Base-by-base conservation (phyloP, 768 basidiomycete genomes). In the Agaricus sinodeliciosus region DNA sequence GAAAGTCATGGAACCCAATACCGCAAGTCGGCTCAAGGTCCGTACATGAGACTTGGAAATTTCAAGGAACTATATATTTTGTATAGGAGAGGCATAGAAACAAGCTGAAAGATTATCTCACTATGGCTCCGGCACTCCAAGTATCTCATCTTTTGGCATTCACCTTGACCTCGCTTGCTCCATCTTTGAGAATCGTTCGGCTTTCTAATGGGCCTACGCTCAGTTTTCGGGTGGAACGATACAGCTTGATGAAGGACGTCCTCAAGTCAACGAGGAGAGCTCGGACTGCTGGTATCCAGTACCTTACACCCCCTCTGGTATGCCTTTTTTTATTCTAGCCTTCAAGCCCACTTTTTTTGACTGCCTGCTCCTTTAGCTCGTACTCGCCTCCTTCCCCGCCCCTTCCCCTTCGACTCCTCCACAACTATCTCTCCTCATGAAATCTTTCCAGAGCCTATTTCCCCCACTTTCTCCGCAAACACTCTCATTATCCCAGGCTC, bases 1-100 rank as follows among this genome's bases (percentile, higher is more conserved):
- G 62, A 90, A 90, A 68, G 90, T 96, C 55, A 91, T 99, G 90
- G 96, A 99, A 66, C 96, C 96, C 55, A 92, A 97, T 63, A 99
- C 96, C 12, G 96, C 95, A 16, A 86, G 85, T 57, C 79, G 96
- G 46, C 77, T 99, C n/a, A 84, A 74, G 70, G 94, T 95, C 57
- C 58, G 9, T 31, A 12, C 19, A 22, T 8, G 18, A 31, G 9
- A 31, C 45, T 28, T 16, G 7, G 31, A 54, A 39, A 55, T 45
- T 19, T 25, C 43, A 12, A 8, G 3, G 8, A 19, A 12, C 27
- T 31, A 12, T 56, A 53, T 60, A 48, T 41, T 59, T 42, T 63
- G 2, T 41, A 49, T 41, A 97, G 94, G 96, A 99, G 78, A 80
- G 94, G 18, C 81, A 81, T 54, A 76, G 86, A 25, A 95, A 92